Conservation (phyloP, 78 protist species). For the Tieghemostelium lacteum region DNA sequence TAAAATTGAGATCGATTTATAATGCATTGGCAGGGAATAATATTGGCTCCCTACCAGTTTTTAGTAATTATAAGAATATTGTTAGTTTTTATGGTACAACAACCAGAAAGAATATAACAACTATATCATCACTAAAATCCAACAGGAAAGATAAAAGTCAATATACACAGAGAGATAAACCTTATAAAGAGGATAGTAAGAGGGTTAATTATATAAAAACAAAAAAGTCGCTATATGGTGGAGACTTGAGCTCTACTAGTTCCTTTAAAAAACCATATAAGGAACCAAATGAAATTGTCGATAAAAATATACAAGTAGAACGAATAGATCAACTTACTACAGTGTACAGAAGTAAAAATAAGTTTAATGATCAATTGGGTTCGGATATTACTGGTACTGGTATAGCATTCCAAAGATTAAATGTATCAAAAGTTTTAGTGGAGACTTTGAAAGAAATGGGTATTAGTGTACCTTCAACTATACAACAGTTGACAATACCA, state of each 20-base stretch:
- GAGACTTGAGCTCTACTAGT: background rate
- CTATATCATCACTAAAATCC: background rate
- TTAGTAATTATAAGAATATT: too few species aligned
- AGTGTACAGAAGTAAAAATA: background rate
- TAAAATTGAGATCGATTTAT: too few species aligned
- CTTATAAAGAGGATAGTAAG: background rate
- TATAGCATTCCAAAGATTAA: slow-evolving; percentile 17
- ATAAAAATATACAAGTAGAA: background rate
- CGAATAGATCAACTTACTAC: background rate
- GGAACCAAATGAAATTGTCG: background rate
- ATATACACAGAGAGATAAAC: background rate
- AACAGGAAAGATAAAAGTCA: background rate
- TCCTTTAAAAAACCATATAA: background rate
- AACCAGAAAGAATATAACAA: background rate
- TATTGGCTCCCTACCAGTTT: too few species aligned
- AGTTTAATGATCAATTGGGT: background rate
- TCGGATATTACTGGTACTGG: slow-evolving; percentile 2
- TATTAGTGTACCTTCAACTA: slow-evolving; percentile 11
- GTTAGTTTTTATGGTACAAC: too few species aligned
- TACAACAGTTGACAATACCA: slow-evolving; percentile 71
- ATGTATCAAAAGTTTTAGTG: background rate
- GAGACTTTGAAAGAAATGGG: slow-evolving; percentile 1
- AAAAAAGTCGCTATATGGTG: background rate
- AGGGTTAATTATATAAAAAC: background rate
- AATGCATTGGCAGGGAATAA: too few species aligned